Conservation (phyloP, 2,329 filamentous ascomycete genomes). For the Botrytis paeoniae region DNA sequence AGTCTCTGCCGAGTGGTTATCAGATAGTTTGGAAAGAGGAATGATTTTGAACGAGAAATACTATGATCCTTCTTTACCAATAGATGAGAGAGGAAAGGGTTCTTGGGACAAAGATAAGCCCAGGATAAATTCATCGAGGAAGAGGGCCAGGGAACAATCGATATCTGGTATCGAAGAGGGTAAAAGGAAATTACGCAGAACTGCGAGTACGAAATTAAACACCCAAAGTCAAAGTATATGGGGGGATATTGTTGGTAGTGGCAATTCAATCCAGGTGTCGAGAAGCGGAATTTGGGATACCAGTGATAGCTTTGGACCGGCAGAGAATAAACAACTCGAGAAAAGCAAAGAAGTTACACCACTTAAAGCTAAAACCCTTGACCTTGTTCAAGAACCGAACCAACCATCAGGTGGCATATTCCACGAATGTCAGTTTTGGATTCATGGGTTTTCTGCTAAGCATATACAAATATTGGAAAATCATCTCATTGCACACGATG, state of each 20-base stretch:
- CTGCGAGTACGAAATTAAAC: constrained; percentile 78
- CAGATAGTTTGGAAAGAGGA: constrained; percentile 76
- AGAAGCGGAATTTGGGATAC: constrained; percentile 34
- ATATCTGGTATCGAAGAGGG: constrained; percentile 51
- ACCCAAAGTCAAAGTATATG: constrained; percentile 82
- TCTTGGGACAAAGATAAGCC: constrained; percentile 64
- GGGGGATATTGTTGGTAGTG: constrained; percentile 74
- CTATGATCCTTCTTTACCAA: constrained; percentile 72
- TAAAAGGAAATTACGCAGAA: constrained; percentile 79
- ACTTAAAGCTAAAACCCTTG: constrained; percentile 3
- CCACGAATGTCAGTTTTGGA: constrained; percentile 41
- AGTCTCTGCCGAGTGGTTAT: constrained; percentile 81
- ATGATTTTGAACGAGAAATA: constrained; percentile 88
- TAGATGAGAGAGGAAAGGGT: constrained; percentile 69
- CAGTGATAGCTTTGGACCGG: constrained; percentile 18
- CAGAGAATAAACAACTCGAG: background rate
- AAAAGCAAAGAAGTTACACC: constrained; percentile 7
- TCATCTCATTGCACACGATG: constrained; percentile 41
- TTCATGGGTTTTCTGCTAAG: constrained; percentile 44
- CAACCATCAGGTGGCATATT: constrained; percentile 41
- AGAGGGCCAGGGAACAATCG: constrained; percentile 54
- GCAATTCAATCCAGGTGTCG: constrained; percentile 29
- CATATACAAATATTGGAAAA: constrained; percentile 40
- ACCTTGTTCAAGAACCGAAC: constrained; percentile 24
- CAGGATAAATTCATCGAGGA: constrained; percentile 50